phyloP scores from a whole-genome alignment of 345 rosid species.

The Ricinus communis region DNA sequence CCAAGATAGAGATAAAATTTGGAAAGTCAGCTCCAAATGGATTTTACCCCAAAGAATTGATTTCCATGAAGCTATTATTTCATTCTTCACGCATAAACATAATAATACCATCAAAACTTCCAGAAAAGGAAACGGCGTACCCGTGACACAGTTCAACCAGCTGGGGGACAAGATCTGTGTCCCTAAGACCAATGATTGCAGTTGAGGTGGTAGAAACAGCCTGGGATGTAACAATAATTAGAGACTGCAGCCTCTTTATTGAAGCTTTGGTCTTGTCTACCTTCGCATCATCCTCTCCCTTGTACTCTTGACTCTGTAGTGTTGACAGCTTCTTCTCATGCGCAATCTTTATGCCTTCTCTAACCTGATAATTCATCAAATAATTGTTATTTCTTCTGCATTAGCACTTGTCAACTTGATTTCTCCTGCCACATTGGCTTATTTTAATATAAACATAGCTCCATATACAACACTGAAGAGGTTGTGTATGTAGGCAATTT shows the following conservation, averaged over 20 bases:
- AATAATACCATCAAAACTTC: not conserved
- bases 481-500: no score
- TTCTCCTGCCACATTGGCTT: not conserved
- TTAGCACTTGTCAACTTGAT: constrained; percentile 5
- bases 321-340: constrained; percentile 78
- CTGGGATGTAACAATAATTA: constrained; percentile 73
- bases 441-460: not conserved
- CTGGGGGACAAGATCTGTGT: constrained; percentile 89
- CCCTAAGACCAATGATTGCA: constrained; percentile 73
- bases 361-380: constrained; percentile 44
- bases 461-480: no score
- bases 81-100: not conserved
- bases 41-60: not conserved
- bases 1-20: not conserved
- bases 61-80: not conserved
- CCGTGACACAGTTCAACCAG: constrained; percentile 89
- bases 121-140: constrained; percentile 35
- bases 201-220: constrained; percentile 90
- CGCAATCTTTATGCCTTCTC: constrained; percentile 92
- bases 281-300: constrained; percentile 81
- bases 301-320: constrained; percentile 90
- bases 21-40: not conserved
- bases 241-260: constrained; percentile 68
- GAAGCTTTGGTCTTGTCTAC: constrained; percentile 85
- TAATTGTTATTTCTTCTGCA: not conserved